Evolutionary conservation across 305 asterid species (phyloP).

Genomic region (Fraxinus ornus): DNA sequence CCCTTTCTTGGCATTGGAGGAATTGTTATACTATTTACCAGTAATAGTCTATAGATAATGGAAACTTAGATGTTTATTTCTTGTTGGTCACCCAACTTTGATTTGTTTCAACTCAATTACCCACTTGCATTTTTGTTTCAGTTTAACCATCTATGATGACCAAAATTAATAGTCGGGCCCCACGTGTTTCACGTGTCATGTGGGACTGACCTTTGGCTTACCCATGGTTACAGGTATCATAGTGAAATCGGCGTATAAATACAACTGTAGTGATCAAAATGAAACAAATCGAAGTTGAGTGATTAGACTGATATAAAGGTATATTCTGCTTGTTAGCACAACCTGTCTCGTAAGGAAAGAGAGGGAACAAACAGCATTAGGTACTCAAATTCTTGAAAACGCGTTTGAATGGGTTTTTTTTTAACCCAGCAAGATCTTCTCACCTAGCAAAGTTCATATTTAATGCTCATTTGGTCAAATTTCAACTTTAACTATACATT

Average conservation of each 20-base stretch:
- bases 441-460: too few relatives aligned
- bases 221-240: neutral
- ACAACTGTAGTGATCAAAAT: neutral
- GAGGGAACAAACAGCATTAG: conserved; percentile 12
- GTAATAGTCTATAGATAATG: neutral
- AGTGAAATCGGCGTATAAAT: neutral
- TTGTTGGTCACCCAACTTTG: neutral
- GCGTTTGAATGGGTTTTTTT: neutral
- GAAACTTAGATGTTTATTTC: neutral
- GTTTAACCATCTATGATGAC: neutral
- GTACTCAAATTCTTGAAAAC: neutral
- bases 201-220: neutral
- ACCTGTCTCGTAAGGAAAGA: conserved; percentile 9
- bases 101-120: neutral
- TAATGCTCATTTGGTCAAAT: neutral
- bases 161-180: neutral
- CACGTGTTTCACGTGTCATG: neutral
- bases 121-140: neutral
- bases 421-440: too few relatives aligned
- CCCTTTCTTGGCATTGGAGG: neutral
- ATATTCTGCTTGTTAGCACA: conserved; percentile 13
- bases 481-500: too few relatives aligned
- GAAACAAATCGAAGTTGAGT: neutral
- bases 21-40: neutral
- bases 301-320: neutral